Conservation (phyloP, 2,329 filamentous ascomycete genomes). For the Exophiala sp. region DNA sequence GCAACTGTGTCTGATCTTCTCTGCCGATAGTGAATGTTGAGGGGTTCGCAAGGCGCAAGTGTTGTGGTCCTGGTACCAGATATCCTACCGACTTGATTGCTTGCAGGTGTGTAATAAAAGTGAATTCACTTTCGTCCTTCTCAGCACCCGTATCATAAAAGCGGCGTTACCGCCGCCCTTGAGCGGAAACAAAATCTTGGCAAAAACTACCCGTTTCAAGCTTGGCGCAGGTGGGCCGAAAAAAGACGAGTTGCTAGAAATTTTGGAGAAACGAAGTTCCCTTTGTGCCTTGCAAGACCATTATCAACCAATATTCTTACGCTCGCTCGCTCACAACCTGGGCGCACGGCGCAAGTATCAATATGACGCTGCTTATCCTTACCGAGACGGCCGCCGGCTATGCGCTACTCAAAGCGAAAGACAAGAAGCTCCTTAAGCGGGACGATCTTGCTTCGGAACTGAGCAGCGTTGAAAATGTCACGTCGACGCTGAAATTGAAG, state of each 20-base stretch:
- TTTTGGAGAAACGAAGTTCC: neutral
- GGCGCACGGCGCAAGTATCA: constrained; percentile 31
- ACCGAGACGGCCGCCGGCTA: constrained; percentile 94
- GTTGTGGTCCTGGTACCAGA: too few species aligned
- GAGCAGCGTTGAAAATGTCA: constrained; percentile 73
- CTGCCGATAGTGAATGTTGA: too few species aligned
- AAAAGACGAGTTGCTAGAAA: neutral
- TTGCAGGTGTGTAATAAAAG: too few species aligned
- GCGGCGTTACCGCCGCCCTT: neutral
- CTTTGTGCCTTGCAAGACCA: neutral
- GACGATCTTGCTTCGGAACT: constrained; percentile 71
- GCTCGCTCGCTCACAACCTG: neutral
- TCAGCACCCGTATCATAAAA: neutral
- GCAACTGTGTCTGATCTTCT: too few species aligned
- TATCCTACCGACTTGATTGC: too few species aligned
- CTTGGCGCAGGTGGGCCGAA: constrained; percentile 2
- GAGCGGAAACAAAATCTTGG: neutral
- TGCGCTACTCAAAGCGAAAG: constrained; percentile 94
- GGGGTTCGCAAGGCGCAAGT: too few species aligned
- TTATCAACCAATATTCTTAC: neutral
- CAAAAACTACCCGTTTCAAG: neutral
- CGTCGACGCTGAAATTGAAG: constrained; percentile 86
- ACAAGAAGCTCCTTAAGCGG: constrained; percentile 94
- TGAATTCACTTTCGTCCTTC: too few species aligned
- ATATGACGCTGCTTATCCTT: constrained; percentile 86